Evolutionary conservation across 2,329 filamentous ascomycete species (phyloP), one percentile per base, ranked within the genome.

Genomic region (Beauveria scarabaeidicola): DNA sequence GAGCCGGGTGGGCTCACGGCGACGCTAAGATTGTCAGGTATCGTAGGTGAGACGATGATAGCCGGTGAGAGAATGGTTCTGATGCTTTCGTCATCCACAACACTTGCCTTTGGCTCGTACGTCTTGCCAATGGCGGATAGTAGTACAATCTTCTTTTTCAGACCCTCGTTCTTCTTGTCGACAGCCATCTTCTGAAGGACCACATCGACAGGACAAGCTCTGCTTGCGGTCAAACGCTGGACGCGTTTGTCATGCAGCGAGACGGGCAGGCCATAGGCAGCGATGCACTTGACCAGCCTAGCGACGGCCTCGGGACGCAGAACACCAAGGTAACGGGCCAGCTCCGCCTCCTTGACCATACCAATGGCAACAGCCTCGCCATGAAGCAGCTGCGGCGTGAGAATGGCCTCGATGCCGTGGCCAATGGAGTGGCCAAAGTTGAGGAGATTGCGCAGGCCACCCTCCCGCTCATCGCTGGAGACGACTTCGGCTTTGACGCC

Each of bases 401-500:
- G 80, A 50, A 99, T 91, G 29, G 94, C 94, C 75, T 99, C 94
- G 67, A 93, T 91, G 19, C 94, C 94, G 74, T 99, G 94, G 15
- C 94, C 94, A 65, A 99, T 97, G 1, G 94, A 97, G 72, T 99
- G 94, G 36, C 94, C 94, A 74, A 97, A 97, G 74, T 99, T 99
- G 62, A 99, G 81, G 58, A 99, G 81, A 72, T 99, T 99, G 63
- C 94, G 86, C 61, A 99, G 77, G 13, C 94, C 94, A 25, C 92
- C 92, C 75, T 99, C 94, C 65, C 91, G 86, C 76, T 99, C 94
- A 71, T 99, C 94, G 21, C 87, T 86, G 13, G 93, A 96, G 41
- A 99, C 94, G 17, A 99, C 94, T 66, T 90, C 85, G 8, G 94
- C 94, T 77, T 99, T 99, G 70, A 95, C 90, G 54, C 86, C 83